Evolutionary conservation across 805 yeast genomes (phyloP).

Genomic region (Myxozyma monticola): DNA sequence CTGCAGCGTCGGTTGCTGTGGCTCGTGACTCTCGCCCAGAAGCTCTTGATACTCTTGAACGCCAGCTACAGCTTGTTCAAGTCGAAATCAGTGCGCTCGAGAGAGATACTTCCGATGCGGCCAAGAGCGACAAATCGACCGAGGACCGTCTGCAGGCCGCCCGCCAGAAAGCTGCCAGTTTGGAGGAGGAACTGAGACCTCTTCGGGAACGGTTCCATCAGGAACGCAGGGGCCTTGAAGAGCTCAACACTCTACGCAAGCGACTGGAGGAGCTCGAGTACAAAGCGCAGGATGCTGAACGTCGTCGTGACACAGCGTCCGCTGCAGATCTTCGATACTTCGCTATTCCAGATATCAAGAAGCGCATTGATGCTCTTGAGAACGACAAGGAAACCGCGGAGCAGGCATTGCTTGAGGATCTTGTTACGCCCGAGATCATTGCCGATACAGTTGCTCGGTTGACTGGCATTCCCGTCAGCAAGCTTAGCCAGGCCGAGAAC

Average conservation of each 20-base stretch:
- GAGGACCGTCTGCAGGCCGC: slow-evolving; percentile 84
- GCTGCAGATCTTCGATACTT: slow-evolving; percentile 96
- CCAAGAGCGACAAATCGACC: slow-evolving; percentile 63
- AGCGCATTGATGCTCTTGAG: slow-evolving; percentile 74
- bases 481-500: slow-evolving; percentile 93
- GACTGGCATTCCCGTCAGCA: slow-evolving; percentile 95
- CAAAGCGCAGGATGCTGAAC: slow-evolving; percentile 94
- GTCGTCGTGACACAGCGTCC: slow-evolving; percentile 90
- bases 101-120: slow-evolving; percentile 79
- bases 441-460: slow-evolving; percentile 96
- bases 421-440: slow-evolving; percentile 87
- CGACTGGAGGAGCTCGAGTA: slow-evolving; percentile 88
- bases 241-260: slow-evolving; percentile 81
- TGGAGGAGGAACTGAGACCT: slow-evolving; percentile 84
- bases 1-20: slow-evolving; percentile 96
- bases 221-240: slow-evolving; percentile 89
- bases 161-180: slow-evolving; percentile 70
- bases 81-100: slow-evolving; percentile 97
- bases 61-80: slow-evolving; percentile 85
- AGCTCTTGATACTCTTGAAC: slow-evolving; percentile 88
- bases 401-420: slow-evolving; percentile 75
- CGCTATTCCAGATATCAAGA: slow-evolving; percentile 90
- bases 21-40: slow-evolving; percentile 98
- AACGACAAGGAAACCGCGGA: slow-evolving; percentile 66
- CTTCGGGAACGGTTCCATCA: slow-evolving; percentile 78